Conservation (phyloP, 139 green algal species). For the Chlorella sp. region DNA sequence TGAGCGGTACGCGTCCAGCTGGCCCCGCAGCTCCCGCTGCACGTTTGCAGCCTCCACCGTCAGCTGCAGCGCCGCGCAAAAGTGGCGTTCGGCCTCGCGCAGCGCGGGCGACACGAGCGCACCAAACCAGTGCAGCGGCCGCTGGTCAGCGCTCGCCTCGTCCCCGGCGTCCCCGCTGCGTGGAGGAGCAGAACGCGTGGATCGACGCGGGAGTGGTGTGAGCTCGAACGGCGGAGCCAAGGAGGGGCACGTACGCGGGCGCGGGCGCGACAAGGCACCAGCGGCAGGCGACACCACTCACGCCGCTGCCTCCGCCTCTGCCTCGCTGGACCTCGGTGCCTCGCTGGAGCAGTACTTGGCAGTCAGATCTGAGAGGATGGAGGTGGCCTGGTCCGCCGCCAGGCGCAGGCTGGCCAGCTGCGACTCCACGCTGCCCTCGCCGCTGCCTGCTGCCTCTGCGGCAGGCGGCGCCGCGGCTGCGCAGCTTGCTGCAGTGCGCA, state of each 20-base stretch:
- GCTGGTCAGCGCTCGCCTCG: too few relatives aligned
- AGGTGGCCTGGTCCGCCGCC: slow-evolving; percentile 7
- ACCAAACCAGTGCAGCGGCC: slow-evolving; percentile 28
- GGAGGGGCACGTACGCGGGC: not conserved
- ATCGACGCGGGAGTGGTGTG: not conserved
- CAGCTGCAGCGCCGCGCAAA: slow-evolving; percentile 2
- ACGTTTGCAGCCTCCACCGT: slow-evolving; percentile 13
- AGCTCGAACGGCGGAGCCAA: not conserved
- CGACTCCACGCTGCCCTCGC: not conserved
- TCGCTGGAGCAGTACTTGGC: slow-evolving; percentile 20
- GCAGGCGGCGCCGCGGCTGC: not conserved
- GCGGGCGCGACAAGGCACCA: too few relatives aligned
- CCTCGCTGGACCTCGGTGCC: not conserved
- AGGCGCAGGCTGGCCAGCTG: slow-evolving; percentile 12
- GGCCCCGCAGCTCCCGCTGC: not conserved
- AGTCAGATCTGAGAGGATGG: slow-evolving; percentile 11
- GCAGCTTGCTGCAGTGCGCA: not conserved
- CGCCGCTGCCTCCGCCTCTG: not conserved
- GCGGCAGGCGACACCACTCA: not conserved
- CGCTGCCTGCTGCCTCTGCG: not conserved
- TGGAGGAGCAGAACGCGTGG: not conserved
- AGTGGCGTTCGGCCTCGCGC: slow-evolving; percentile 14
- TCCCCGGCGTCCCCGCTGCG: not conserved
- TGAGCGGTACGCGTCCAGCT: not conserved
- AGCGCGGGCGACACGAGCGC: slow-evolving; percentile 11